Base-by-base conservation (phyloP, 768 basidiomycete species). In the Lactarius psammicola region DNA sequence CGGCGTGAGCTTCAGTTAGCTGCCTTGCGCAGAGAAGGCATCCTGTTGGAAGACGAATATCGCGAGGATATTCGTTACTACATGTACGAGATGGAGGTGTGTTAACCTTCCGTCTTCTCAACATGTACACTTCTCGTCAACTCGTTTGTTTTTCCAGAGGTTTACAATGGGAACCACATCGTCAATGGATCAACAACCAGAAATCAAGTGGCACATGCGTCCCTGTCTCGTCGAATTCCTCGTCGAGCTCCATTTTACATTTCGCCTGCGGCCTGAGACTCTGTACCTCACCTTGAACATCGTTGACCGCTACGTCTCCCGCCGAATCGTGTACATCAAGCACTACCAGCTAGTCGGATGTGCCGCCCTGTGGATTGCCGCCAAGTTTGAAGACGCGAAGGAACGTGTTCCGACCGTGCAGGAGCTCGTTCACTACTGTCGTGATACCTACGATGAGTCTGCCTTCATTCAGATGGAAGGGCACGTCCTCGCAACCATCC, bases 401-500 rank as follows among this genome's bases (percentile, higher is more conserved):
- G 96, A 98, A 74, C 94, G 95, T 68, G 94, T 98, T 17, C 97
- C 97, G 13, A 92, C 94, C 1, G 92, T 98, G 7, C 88, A 93
- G 74, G 95, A 98, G 69, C 88, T 99, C 61, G 89, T 88, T 53
- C 89, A 94, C 74, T 94, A 97, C 76, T 98, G 97, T 79, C 94
- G 90, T 73, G 89, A 95, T 73, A 94, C 94, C 2, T 98, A 98
- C 76, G 95, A 98, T 75, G 95, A 96, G 76, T 89, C 90, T 3
- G 96, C 96, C 2, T 99, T 99, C 78, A 89, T 98, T 67, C 97
- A 99, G 78, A 98, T 99, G 97, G 97, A 99, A 76, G 90, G 92
- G 5, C 97, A 99, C 73, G 92, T 99, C 59, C 84, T 99, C 46
- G 87, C 90, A 23, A 99, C 97, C 20, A 96, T 98, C 71, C 89